Percentiles rank a stretch among this genome's conserved stretches.
phyloP scores from a whole-genome alignment of 371 early-diverging fungal genomes.

The Dinochytrium kinnereticum region DNA sequence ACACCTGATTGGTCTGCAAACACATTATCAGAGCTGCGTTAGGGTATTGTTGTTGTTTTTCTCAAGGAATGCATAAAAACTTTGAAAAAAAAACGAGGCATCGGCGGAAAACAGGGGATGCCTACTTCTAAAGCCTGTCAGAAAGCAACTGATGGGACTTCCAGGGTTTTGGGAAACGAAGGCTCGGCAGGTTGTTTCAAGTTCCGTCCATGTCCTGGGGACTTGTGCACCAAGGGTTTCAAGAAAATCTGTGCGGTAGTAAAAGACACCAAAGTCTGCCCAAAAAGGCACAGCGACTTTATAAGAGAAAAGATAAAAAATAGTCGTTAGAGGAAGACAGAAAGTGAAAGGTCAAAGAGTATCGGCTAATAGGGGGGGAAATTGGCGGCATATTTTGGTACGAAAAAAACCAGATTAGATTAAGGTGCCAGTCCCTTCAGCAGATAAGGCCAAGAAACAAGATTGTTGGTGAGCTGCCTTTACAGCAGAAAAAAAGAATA shows the following conservation, averaged over 20 bases:
- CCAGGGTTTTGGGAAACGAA: background rate
- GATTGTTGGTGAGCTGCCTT: no score
- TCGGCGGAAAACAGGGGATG: background rate
- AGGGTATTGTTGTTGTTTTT: no score
- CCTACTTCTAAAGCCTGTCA: slow-evolving; percentile 11
- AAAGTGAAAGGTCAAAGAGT: background rate
- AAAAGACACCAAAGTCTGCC: slow-evolving; percentile 36
- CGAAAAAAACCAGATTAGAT: background rate
- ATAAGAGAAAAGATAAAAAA: background rate
- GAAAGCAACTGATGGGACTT: background rate
- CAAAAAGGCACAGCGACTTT: slow-evolving; percentile 35
- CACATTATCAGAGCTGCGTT: background rate
- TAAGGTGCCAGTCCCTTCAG: no score
- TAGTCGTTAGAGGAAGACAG: background rate
- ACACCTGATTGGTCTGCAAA: slow-evolving; percentile 14
- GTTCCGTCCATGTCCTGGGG: slow-evolving; percentile 8
- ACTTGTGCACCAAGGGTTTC: background rate
- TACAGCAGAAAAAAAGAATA: no score
- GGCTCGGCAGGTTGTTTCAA: background rate
- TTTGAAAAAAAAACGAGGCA: background rate
- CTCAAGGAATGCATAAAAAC: no score
- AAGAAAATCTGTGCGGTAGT: slow-evolving; percentile 17
- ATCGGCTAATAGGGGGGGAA: background rate
- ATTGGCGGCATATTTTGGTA: background rate
- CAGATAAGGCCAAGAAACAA: no score